Conservation (phyloP, 2,329 filamentous ascomycete species). For the Dactylellina haptotyla region DNA sequence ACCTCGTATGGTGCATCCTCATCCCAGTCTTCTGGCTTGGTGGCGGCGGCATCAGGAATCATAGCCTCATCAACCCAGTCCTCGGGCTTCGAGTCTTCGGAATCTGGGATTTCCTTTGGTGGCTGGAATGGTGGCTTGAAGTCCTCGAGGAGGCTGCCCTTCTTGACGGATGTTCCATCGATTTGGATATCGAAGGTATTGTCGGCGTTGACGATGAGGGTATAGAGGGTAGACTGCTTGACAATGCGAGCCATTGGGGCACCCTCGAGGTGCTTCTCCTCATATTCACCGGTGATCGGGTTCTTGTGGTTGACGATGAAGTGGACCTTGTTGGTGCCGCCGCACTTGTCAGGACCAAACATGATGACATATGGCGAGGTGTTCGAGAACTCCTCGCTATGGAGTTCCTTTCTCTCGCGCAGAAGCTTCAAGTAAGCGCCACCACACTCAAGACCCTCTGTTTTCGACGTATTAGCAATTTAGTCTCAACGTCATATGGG, state of each 20-base stretch:
- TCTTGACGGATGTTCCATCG: constrained; percentile 87
- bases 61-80: constrained; percentile 95
- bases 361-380: constrained; percentile 98
- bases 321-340: constrained; percentile 96
- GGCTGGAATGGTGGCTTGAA: constrained; percentile 96
- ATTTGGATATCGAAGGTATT: constrained; percentile 94
- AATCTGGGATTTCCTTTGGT: constrained; percentile 90
- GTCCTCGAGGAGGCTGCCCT: constrained; percentile 91
- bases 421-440: constrained; percentile 99
- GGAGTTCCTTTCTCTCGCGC: constrained; percentile 94
- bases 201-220: constrained; percentile 93
- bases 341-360: constrained; percentile 99
- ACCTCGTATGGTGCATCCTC: constrained; percentile 98
- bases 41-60: constrained; percentile 90
- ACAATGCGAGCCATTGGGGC: constrained; percentile 86
- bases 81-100: constrained; percentile 90
- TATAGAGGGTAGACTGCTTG: constrained; percentile 96
- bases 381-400: constrained; percentile 98
- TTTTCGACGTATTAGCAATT: constrained; percentile 56
- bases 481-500: neutral
- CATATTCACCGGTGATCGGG: constrained; percentile 98
- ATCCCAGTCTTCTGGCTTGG: constrained; percentile 98
- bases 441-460: constrained; percentile 94
- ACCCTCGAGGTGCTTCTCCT: constrained; percentile 96
- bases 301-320: constrained; percentile 99